These are phyloP conservation scores for Schwanniomyces sp. DNA, from an alignment of 805 yeast species.

Conservation along the genomic window DNA sequence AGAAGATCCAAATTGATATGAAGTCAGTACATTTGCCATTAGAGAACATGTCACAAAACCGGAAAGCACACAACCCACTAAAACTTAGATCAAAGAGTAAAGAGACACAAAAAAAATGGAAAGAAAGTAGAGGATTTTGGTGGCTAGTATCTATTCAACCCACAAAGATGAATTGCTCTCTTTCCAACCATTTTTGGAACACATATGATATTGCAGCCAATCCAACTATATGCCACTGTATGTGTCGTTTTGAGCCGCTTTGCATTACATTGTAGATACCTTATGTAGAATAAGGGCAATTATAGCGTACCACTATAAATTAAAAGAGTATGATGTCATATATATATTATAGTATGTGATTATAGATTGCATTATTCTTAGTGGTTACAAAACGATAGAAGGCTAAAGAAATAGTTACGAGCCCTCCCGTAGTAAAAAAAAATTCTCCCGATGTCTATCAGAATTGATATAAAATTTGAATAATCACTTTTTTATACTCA, in stretches of 20 bases:
- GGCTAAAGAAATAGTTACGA: background rate
- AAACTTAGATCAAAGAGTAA: background rate
- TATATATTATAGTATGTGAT: background rate
- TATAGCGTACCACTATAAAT: too few species aligned
- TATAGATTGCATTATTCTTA: background rate
- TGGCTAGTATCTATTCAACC: too few species aligned
- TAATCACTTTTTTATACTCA: background rate
- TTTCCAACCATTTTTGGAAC: too few species aligned
- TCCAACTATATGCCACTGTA: too few species aligned
- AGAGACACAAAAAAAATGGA: background rate
- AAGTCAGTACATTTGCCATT: background rate
- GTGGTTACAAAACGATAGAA: background rate
- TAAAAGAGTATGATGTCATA: background rate
- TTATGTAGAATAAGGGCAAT: too few species aligned
- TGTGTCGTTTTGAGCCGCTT: too few species aligned
- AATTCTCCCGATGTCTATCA: constrained; percentile 1
- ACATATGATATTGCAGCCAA: too few species aligned
- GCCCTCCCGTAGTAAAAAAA: constrained; percentile 1
- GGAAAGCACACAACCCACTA: too few species aligned
- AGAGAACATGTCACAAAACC: background rate
- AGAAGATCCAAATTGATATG: background rate
- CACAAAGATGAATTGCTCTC: too few species aligned
- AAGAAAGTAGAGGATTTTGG: too few species aligned
- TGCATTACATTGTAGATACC: too few species aligned
- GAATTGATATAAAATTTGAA: background rate